Evolutionary conservation across 2,329 filamentous ascomycete species (phyloP).

Genomic region (Curvularia sp.): DNA sequence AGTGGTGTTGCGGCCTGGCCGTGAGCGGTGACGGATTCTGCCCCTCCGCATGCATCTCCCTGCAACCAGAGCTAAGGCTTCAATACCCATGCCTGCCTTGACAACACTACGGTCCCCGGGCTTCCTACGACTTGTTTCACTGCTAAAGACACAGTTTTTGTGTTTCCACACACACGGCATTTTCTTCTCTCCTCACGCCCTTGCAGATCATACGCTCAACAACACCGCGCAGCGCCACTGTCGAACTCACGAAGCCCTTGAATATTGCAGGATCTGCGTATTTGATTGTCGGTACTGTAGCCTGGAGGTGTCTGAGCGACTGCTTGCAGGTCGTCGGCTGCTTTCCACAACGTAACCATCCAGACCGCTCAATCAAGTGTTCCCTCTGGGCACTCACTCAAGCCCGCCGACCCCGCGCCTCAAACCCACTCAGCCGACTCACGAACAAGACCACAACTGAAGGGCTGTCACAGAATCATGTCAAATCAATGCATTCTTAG

Average conservation of each 20-base stretch:
- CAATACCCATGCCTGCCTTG: slow-evolving; percentile 15
- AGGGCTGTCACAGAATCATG: slow-evolving; percentile 55
- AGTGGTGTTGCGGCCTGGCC: slow-evolving; percentile 19
- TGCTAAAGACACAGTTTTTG: neutral
- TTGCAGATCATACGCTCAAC: neutral
- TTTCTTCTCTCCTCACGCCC: slow-evolving; percentile 1
- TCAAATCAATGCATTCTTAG: slow-evolving; percentile 87
- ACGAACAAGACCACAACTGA: slow-evolving; percentile 5
- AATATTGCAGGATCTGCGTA: slow-evolving; percentile 2
- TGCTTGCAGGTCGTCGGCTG: neutral
- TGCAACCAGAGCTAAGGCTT: slow-evolving; percentile 16
- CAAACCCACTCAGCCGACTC: slow-evolving; percentile 1
- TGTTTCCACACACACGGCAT: neutral
- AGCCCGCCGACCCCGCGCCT: slow-evolving; percentile 4
- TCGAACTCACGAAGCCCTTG: slow-evolving; percentile 1
- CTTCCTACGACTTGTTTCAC: slow-evolving; percentile 12
- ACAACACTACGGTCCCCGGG: slow-evolving; percentile 9
- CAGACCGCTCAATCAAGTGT: neutral
- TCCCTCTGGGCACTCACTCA: neutral
- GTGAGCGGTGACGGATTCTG: slow-evolving; percentile 22
- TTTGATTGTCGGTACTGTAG: slow-evolving; percentile 3
- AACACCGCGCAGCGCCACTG: neutral
- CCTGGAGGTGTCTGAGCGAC: slow-evolving; percentile 2
- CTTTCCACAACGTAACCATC: neutral
- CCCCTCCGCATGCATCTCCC: slow-evolving; percentile 22